Evolutionary conservation across 306 rosid species (phyloP).

Genomic region (Comarum palustre): DNA sequence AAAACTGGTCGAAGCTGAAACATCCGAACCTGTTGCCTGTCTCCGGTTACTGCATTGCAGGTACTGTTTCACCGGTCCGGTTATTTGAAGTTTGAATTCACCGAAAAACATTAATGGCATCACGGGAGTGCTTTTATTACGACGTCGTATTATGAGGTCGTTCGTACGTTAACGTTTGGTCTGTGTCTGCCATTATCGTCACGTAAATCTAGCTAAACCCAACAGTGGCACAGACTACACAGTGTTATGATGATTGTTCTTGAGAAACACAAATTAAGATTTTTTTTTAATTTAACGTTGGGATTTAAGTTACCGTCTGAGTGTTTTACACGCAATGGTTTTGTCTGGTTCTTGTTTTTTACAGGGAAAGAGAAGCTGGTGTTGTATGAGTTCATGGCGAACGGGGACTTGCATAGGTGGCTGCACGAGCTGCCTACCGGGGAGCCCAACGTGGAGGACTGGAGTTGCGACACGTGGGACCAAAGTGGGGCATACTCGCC

Average conservation of each 20-base stretch:
- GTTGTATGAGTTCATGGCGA: conserved; percentile 77
- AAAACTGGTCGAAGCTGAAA: conserved; percentile 53
- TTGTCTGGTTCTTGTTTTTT: not conserved
- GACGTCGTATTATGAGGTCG: conserved; percentile 8
- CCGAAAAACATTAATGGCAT: conserved; percentile 38
- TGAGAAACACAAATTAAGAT: too few relatives aligned
- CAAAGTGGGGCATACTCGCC: conserved; percentile 39
- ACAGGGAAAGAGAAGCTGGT: conserved; percentile 85
- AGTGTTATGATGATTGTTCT: conserved; percentile 24
- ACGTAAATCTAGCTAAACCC: conserved; percentile 23
- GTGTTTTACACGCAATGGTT: not conserved
- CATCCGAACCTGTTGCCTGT: conserved; percentile 83
- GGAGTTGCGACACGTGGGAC: conserved; percentile 94
- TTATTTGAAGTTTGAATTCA: not conserved
- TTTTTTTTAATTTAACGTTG: not conserved
- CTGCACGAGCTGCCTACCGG: conserved; percentile 87
- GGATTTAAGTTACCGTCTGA: not conserved
- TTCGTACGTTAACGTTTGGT: conserved; percentile 22
- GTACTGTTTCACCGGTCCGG: conserved; percentile 29
- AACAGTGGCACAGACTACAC: not conserved
- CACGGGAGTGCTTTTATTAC: conserved; percentile 32
- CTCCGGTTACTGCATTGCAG: conserved; percentile 96
- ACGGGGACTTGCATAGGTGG: conserved; percentile 91
- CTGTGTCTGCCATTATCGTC: conserved; percentile 23
- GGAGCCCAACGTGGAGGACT: conserved; percentile 84